phyloP scores from a whole-genome alignment of 2,329 filamentous ascomycete species.

The Onygena corvina region DNA sequence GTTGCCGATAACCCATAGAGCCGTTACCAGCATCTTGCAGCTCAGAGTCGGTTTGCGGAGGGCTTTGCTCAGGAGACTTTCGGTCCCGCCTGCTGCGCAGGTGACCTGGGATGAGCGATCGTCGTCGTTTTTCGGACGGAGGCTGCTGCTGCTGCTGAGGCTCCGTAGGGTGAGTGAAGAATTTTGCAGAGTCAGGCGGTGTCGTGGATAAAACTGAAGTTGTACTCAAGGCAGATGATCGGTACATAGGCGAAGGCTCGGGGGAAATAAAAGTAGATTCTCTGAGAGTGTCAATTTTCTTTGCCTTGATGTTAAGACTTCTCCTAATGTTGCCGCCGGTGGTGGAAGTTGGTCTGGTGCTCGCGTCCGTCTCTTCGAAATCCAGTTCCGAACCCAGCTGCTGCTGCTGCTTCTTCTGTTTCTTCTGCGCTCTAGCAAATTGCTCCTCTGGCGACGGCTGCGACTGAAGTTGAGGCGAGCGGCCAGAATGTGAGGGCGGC shows the following conservation, averaged over 20 bases:
- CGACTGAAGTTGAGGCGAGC: neutral
- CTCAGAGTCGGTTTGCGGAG: neutral
- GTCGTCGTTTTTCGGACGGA: neutral
- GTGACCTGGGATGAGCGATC: neutral
- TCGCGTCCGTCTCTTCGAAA: neutral
- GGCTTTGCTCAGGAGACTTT: neutral
- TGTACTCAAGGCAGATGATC: neutral
- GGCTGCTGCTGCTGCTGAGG: neutral
- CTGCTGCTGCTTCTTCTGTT: conserved; percentile 12
- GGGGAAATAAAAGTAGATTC: conserved; percentile 8
- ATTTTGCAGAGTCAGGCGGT: conserved; percentile 1
- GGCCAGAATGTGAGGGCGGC: neutral
- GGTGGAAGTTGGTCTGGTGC: neutral
- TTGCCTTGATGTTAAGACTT: conserved; percentile 9
- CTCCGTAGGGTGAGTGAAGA: conserved; percentile 3
- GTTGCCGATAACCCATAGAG: neutral
- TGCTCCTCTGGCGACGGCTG: neutral
- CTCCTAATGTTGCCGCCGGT: conserved; percentile 8
- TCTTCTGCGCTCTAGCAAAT: conserved; percentile 7
- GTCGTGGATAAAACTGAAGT: neutral
- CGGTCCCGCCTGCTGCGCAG: neutral
- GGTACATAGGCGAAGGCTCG: neutral
- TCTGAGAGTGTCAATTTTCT: conserved; percentile 9
- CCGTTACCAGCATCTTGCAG: neutral
- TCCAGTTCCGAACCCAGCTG: neutral